phyloP scores from a whole-genome alignment of 306 rosid species.

The Quercus wislizeni region DNA sequence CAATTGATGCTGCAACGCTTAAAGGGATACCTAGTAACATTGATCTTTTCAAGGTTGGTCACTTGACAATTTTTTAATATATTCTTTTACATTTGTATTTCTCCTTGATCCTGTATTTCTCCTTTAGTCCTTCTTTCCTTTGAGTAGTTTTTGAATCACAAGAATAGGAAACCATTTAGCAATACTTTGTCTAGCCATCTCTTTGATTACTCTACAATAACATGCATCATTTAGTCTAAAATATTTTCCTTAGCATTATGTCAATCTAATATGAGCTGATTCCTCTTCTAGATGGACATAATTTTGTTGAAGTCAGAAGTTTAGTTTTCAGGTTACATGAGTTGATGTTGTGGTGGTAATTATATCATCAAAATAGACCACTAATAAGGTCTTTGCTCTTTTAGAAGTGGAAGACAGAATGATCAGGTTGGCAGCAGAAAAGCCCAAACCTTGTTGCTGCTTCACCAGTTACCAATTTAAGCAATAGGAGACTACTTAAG shows the following conservation, averaged over 20 bases:
- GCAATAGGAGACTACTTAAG: no score
- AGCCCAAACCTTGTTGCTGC: no score
- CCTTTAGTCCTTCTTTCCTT: constrained; percentile 1
- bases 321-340: background rate
- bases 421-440: no score
- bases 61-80: constrained; percentile 22
- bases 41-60: constrained; percentile 87
- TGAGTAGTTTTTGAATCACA: constrained; percentile 5
- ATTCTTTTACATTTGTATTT: background rate
- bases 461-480: no score
- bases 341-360: background rate
- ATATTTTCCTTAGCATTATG: background rate
- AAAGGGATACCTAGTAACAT: constrained; percentile 95
- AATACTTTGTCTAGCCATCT: background rate
- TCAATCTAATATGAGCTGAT: background rate
- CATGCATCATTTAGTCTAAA: background rate
- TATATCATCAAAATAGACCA: no score
- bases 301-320: background rate
- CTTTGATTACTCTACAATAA: background rate
- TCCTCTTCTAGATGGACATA: background rate
- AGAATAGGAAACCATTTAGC: background rate
- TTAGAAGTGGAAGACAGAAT: no score
- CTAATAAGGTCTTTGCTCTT: no score
- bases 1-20: constrained; percentile 91
- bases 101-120: background rate